phyloP scores from a whole-genome alignment of 768 basidiomycete genomes.

The Mycena pura region DNA sequence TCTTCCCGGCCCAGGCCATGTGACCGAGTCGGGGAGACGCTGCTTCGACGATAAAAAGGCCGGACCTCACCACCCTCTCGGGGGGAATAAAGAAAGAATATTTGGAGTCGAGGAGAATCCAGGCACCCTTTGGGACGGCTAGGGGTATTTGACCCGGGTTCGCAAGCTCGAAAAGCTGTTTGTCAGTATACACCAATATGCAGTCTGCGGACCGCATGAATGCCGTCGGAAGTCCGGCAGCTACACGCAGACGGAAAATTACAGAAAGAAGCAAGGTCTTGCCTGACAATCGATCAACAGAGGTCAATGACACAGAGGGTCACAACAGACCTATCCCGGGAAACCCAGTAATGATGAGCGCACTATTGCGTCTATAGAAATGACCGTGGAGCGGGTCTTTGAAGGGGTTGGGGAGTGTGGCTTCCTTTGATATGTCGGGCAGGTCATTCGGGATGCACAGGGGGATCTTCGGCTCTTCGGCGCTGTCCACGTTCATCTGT shows the following conservation, averaged over 20 bases:
- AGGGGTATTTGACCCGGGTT: neutral
- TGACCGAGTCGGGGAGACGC: neutral
- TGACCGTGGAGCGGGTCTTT: neutral
- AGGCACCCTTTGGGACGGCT: neutral
- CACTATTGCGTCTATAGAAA: neutral
- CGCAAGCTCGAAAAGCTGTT: neutral
- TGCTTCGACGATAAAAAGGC: slow-evolving; percentile 1
- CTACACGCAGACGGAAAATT: slow-evolving; percentile 3
- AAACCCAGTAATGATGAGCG: neutral
- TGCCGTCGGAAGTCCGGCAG: slow-evolving; percentile 3
- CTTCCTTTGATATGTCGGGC: neutral
- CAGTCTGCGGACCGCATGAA: neutral
- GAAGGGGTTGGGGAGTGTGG: slow-evolving; percentile 3
- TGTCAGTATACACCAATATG: neutral
- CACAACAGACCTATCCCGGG: slow-evolving; percentile 4
- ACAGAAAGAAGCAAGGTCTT: neutral
- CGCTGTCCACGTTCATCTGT: no score
- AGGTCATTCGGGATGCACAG: neutral
- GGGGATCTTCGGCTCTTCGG: neutral
- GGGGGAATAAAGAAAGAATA: neutral
- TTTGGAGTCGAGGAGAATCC: slow-evolving; percentile 2
- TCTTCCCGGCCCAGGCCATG: neutral
- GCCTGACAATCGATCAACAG: neutral
- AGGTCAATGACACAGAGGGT: neutral
- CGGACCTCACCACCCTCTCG: neutral